Base-by-base conservation (phyloP, 306 rosid species). In the Cucumis sativus region DNA sequence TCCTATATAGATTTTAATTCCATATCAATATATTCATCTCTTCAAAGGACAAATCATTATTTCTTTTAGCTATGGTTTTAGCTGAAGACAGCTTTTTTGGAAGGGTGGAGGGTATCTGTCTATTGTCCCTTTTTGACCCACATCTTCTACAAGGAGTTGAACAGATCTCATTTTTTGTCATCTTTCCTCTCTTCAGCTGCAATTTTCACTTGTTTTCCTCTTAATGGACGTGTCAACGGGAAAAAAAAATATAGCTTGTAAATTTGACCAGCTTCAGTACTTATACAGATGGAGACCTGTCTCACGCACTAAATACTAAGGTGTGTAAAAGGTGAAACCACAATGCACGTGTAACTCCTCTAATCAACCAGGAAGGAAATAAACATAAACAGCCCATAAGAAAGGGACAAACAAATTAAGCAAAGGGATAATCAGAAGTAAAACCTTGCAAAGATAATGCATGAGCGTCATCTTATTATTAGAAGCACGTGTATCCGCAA, bases 361-460 rank as follows among this genome's bases (percentile, higher is more conserved):
- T 71, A 71, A 73, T 28, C 28, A 30, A 28, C 61, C 62, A 73
- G 18, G 77, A 72, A 72, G 41, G 25, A 28, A 52, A 28, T 18
- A 15, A 71, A 16, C 41, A 49, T 30, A 73, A 72, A 33, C 33
- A 52, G 9, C 40, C 77, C 35, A 66, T 66, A 78, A 43, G 84
- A 74, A 55, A 66, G 68, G 33, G 80, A 74, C 79, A 74, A 14
- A 62, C 59, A 66, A 80, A 79, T 35, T 58, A 59, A 81, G 21
- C n/a, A 35, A 77, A 73, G 55, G 54, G 47, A 68, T 16, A 33
- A 68, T 79, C 73, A 65, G 60, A 30, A 76, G 61, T 17, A 80
- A 52, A 86, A 96, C 98, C 98, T 92, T 92, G 87, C 99, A 96
- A 77, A 96, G 99, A 88, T 91, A 96, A 86, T 96, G 98, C 98